A percentile compares a stretch with the other conserved stretches of the same genome.
Conservation (phyloP, 768 basidiomycete genomes). For the Boletus tomentosulus region DNA sequence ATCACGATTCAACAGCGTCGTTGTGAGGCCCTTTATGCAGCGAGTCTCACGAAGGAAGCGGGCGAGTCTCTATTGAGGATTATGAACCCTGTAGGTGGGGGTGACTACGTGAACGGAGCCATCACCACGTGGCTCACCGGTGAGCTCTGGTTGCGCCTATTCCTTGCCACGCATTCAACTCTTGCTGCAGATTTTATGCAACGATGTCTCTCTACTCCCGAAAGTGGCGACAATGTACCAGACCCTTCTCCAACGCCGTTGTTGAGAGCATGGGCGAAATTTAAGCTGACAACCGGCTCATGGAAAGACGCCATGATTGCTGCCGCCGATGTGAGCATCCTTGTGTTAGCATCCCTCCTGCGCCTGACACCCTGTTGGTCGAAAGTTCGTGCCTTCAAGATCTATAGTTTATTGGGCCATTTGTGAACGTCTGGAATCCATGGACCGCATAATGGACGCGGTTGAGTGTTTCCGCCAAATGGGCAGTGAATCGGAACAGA, state of each 20-base stretch:
- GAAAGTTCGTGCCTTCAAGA: neutral
- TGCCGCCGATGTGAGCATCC: neutral
- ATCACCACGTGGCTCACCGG: neutral
- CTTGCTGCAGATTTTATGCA: neutral
- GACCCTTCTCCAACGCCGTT: neutral
- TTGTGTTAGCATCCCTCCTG: neutral
- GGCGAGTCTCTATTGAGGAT: neutral
- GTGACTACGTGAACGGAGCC: neutral
- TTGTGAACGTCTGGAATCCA: neutral
- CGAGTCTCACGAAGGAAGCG: neutral
- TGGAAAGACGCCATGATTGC: slow-evolving; percentile 7
- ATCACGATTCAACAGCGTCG: neutral
- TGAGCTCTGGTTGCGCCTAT: neutral
- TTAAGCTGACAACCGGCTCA: neutral
- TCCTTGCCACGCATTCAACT: neutral
- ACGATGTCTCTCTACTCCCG: neutral
- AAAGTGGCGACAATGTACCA: neutral
- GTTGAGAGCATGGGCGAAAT: slow-evolving; percentile 5
- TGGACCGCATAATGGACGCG: neutral
- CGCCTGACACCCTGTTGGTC: neutral
- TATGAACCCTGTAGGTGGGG: neutral
- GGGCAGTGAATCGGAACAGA: neutral
- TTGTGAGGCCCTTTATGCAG: neutral
- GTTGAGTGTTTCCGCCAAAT: neutral
- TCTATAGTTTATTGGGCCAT: neutral